Conservation (phyloP, 148 eudicot species). For the Chenopodium berlandieri region DNA sequence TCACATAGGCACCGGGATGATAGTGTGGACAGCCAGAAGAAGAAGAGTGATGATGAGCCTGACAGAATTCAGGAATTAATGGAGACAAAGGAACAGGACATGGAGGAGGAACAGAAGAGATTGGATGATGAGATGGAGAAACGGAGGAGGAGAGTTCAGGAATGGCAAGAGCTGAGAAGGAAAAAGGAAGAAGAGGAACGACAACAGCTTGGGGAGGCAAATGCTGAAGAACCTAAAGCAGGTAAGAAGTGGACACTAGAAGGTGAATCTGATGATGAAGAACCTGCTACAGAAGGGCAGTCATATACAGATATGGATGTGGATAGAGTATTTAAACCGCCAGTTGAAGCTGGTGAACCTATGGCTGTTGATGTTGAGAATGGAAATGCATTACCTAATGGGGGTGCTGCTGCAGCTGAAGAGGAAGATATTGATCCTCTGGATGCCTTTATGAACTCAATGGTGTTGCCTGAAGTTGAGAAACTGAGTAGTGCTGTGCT, state of each 20-base stretch:
- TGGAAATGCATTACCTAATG: constrained; percentile 32
- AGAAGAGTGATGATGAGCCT: constrained; percentile 45
- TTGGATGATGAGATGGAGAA: constrained; percentile 92
- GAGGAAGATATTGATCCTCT: constrained; percentile 80
- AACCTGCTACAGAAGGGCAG: constrained; percentile 45
- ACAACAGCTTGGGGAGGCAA: constrained; percentile 48
- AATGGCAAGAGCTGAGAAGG: constrained; percentile 75
- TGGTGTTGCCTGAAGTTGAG: constrained; percentile 79
- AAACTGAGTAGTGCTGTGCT: constrained; percentile 43
- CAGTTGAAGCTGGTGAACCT: constrained; percentile 35
- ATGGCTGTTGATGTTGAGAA: constrained; percentile 49
- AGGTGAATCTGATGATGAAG: constrained; percentile 89
- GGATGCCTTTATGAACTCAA: constrained; percentile 76
- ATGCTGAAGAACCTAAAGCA: constrained; percentile 46
- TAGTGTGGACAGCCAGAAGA: constrained; percentile 47
- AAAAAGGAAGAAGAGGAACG: constrained; percentile 74
- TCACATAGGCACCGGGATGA: constrained; percentile 49
- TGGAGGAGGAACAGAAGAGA: constrained; percentile 76
- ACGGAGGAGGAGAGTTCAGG: constrained; percentile 84
- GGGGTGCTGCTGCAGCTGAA: constrained; percentile 27
- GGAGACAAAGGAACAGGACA: constrained; percentile 58
- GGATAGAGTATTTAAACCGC: constrained; percentile 39
- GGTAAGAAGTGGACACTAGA: constrained; percentile 81
- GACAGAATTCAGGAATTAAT: constrained; percentile 31
- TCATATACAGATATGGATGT: constrained; percentile 41